A percentile compares a stretch with the other conserved stretches of the same genome.
phyloP scores from a whole-genome alignment of 2,329 filamentous ascomycete species.

The Cladophialophora chaetospira region DNA sequence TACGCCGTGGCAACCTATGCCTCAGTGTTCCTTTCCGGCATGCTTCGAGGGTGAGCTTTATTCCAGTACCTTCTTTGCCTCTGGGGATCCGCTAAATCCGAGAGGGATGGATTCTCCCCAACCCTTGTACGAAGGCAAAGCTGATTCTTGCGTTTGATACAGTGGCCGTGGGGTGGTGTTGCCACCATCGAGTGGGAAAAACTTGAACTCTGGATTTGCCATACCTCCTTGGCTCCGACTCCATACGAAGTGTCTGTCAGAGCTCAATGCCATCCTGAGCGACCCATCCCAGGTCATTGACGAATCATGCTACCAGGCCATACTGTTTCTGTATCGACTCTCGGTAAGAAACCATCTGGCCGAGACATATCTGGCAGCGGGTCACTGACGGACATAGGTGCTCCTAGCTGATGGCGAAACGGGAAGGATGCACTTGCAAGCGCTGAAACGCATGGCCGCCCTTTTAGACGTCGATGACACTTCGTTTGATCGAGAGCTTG shows the following conservation, averaged over 20 bases:
- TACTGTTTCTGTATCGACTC: slow-evolving; percentile 26
- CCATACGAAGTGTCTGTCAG: slow-evolving; percentile 22
- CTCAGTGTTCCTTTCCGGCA: slow-evolving; percentile 23
- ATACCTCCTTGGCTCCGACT: slow-evolving; percentile 27
- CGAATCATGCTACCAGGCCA: slow-evolving; percentile 22
- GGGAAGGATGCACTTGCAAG: slow-evolving; percentile 24
- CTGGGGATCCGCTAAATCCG: no score
- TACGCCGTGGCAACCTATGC: slow-evolving; percentile 26
- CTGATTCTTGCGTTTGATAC: neutral
- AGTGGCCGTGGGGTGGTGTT: slow-evolving; percentile 25
- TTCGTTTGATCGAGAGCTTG: slow-evolving; percentile 18
- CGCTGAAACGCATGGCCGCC: slow-evolving; percentile 11
- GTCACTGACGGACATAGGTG: slow-evolving; percentile 14
- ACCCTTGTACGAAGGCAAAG: no score
- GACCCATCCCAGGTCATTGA: slow-evolving; percentile 11
- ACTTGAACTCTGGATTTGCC: slow-evolving; percentile 12
- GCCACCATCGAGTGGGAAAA: slow-evolving; percentile 19
- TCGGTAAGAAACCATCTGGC: no score
- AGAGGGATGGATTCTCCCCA: no score
- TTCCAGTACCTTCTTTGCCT: neutral
- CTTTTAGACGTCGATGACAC: slow-evolving; percentile 2
- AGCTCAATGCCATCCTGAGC: slow-evolving; percentile 20
- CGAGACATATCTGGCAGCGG: no score
- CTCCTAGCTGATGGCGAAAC: slow-evolving; percentile 24
- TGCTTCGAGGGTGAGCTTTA: slow-evolving; percentile 7